Percentiles rank a stretch among this genome's conserved stretches.
Conservation (phyloP, 768 basidiomycete genomes). For the Lentinula edodes region DNA sequence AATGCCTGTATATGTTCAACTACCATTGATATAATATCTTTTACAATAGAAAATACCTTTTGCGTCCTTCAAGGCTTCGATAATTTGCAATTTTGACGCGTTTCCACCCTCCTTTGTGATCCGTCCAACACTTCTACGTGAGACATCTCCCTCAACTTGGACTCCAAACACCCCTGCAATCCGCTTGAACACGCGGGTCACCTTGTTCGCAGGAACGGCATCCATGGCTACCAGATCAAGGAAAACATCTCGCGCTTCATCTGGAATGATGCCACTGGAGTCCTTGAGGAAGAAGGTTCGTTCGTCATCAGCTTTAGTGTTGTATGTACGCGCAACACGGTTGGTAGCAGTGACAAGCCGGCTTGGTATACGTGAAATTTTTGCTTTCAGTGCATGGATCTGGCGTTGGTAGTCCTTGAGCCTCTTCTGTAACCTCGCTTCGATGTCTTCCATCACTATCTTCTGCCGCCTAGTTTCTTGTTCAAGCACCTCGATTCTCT, state of each 20-base stretch:
- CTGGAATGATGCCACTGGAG: not conserved
- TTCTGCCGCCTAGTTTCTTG: not conserved
- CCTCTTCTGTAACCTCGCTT: not conserved
- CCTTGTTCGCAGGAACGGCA: not conserved
- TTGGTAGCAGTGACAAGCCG: not conserved
- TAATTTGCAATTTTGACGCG: not conserved
- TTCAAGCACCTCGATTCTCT: not conserved
- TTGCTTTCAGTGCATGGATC: not conserved
- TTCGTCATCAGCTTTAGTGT: not conserved
- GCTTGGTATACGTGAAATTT: not conserved
- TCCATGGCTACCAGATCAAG: not conserved
- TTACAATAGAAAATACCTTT: not conserved
- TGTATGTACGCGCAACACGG: too few relatives aligned
- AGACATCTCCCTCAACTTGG: not conserved
- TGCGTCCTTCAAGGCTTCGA: not conserved
- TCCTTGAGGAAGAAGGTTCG: not conserved
- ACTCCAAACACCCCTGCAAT: not conserved
- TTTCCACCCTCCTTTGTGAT: constrained; percentile 1
- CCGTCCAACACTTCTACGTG: not conserved
- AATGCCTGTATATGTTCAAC: not conserved
- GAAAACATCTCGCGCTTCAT: not conserved
- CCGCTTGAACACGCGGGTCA: not conserved
- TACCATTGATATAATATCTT: not conserved
- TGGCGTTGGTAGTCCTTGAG: not conserved
- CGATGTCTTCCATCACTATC: not conserved